These are phyloP conservation scores for Flaveria bidentis DNA, from an alignment of 129 eudicot species.

Conservation along the genomic window DNA sequence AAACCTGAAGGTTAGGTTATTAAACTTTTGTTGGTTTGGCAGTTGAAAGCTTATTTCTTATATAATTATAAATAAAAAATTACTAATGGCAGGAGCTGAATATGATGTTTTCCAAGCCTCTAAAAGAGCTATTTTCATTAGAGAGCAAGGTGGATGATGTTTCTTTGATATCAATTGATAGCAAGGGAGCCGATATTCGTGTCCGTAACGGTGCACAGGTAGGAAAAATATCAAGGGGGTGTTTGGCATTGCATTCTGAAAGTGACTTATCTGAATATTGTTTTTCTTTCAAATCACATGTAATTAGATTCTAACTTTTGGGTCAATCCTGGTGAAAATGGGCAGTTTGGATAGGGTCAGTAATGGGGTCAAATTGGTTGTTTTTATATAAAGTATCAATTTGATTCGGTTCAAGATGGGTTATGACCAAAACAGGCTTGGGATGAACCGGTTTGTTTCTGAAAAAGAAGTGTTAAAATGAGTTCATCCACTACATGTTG, in stretches of 20 bases:
- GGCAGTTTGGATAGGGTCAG: background rate
- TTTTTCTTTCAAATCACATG: background rate
- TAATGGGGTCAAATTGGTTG: no score
- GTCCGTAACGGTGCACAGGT: slow-evolving; percentile 99
- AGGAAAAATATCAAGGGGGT: background rate
- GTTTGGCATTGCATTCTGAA: slow-evolving; percentile 7
- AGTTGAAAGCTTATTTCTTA: background rate
- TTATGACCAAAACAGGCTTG: no score
- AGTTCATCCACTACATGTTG: background rate
- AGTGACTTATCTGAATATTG: background rate
- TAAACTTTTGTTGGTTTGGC: background rate
- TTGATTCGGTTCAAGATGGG: no score
- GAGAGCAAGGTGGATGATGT: slow-evolving; percentile 89
- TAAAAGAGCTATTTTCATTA: slow-evolving; percentile 69
- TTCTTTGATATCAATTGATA: slow-evolving; percentile 92
- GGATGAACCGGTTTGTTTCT: no score
- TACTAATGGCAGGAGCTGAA: slow-evolving; percentile 63
- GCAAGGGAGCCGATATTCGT: slow-evolving; percentile 92
- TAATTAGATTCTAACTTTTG: background rate
- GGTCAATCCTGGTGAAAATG: background rate
- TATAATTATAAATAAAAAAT: background rate
- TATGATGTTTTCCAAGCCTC: slow-evolving; percentile 78
- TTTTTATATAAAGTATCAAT: no score
- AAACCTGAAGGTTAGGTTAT: slow-evolving; percentile 59
- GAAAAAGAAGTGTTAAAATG: background rate